These are phyloP conservation scores for Cladosporium sp. DNA, from an alignment of 2,329 filamentous ascomycete genomes.

Conservation along the genomic window DNA sequence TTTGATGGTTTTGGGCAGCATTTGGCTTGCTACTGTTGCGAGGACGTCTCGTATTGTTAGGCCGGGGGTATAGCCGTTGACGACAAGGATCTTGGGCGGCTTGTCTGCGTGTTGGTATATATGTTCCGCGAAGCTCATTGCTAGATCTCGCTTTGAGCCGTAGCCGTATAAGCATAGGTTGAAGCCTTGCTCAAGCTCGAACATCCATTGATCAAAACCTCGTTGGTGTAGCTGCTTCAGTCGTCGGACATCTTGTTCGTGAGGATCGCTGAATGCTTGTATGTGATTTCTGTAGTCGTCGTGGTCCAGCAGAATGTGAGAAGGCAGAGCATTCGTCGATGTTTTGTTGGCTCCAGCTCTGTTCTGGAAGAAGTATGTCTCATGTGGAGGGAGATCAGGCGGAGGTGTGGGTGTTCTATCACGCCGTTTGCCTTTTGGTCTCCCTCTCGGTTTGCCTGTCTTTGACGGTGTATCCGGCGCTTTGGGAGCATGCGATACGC, in stretches of 20 bases:
- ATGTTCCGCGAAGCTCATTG: constrained; percentile 74
- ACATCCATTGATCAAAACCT: constrained; percentile 88
- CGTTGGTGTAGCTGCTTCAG: constrained; percentile 74
- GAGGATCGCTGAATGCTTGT: constrained; percentile 66
- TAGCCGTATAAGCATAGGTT: constrained; percentile 90
- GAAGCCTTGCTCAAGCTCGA: constrained; percentile 85
- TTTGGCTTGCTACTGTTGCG: constrained; percentile 65
- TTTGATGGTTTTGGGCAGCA: constrained; percentile 55
- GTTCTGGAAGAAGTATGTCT: constrained; percentile 93
- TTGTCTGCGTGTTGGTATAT: constrained; percentile 54
- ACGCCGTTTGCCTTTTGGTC: constrained; percentile 56
- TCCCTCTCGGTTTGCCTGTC: constrained; percentile 45
- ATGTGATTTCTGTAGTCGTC: constrained; percentile 84
- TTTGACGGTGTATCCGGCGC: constrained; percentile 50
- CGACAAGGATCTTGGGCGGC: constrained; percentile 69
- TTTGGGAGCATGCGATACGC: constrained; percentile 47
- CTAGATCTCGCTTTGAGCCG: constrained; percentile 79
- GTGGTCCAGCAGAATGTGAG: constrained; percentile 76
- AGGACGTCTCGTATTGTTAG: constrained; percentile 70
- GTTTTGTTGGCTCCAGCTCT: constrained; percentile 79
- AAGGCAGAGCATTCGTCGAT: constrained; percentile 79
- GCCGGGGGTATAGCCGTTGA: constrained; percentile 79
- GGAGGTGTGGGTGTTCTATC: constrained; percentile 78
- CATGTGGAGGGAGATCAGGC: constrained; percentile 78
- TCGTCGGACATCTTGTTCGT: constrained; percentile 68